Conservation (phyloP, 2,329 filamentous ascomycete genomes). For the Cercospora zeae-maydis region DNA sequence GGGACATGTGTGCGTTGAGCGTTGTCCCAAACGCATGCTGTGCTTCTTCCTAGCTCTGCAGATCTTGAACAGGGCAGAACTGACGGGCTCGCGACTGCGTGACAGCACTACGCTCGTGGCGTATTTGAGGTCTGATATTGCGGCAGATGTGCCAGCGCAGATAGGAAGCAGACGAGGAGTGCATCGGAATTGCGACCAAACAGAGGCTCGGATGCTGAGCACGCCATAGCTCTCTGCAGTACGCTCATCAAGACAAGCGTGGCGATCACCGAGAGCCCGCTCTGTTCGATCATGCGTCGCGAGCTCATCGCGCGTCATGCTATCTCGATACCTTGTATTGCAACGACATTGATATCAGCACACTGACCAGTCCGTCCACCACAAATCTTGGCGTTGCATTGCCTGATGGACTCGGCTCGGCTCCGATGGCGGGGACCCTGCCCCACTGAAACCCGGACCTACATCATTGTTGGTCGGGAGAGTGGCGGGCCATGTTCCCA, state of each 20-base stretch:
- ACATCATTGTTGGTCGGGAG: background rate
- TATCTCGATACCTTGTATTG: background rate
- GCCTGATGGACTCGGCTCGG: constrained; percentile 1
- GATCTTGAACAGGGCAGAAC: background rate
- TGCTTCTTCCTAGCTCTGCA: background rate
- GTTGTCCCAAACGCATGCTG: background rate
- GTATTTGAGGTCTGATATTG: background rate
- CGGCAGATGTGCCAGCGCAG: background rate
- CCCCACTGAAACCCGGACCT: constrained; percentile 9
- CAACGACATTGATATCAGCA: background rate
- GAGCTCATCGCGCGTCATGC: background rate
- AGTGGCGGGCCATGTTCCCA: background rate
- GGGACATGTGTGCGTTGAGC: constrained; percentile 1
- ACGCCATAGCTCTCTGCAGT: constrained; percentile 8
- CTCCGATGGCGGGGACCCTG: constrained; percentile 5
- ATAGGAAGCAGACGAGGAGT: background rate
- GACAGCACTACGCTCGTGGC: background rate
- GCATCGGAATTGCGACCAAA: background rate
- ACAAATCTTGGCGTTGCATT: background rate
- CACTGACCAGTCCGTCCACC: background rate
- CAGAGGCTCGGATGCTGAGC: constrained; percentile 5
- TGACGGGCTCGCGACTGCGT: background rate
- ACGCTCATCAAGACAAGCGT: background rate
- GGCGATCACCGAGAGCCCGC: background rate
- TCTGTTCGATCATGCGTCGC: background rate